Evolutionary conservation across 2,329 filamentous ascomycete species (phyloP), one percentile per base, ranked within the genome.

Genomic region (Incumbomyces lentus): DNA sequence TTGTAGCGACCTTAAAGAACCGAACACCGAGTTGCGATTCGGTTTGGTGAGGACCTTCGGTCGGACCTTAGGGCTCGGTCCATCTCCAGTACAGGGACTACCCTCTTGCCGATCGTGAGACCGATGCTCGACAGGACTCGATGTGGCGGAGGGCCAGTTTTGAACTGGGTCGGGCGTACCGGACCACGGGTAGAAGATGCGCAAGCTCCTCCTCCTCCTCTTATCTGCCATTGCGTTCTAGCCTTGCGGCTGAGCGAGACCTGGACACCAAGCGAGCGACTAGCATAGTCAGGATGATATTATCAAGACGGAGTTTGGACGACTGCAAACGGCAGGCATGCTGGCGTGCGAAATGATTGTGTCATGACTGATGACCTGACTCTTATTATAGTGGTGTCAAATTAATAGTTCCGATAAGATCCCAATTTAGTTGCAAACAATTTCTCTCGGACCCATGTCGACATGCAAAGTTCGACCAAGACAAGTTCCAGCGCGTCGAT

Each of bases 1-100:
- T 44, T 73, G 72, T 41, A 74, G 62, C 31, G 70, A 73, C 49
- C 72, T 70, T 42, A 80, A 62, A 1, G 78, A 80, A 33, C 75
- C 75, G 59, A 81, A 79, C 19, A 79, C 67, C 2, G 77, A 79
- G n/a, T 67, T 63, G 10, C 73, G 68, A 51, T 64, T 65, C 37
- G 52, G 49, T 54, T 67, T 71, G 53, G 68, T 67, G 12, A 69
- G 52, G 14, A 66, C 70, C 52, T 64, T 66, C 30, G 68, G 67
- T 29, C 64, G 63, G 22, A 52, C 46, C 46, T 54, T 60, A 11
- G 61, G 61, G 16, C 60, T 66, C 37, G 58, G 46, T 4, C 51
- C 53, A 29, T 67, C 65, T 18, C 58, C 55, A 19, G 55, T 49
- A 19, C 59, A 52, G 49, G 50, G 51, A 37, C 51, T 51, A 10